A percentile compares a stretch with the other conserved stretches of the same genome.
Evolutionary conservation across 805 yeast genomes (phyloP).

Genomic region (Scheffersomyces stipitis): DNA sequence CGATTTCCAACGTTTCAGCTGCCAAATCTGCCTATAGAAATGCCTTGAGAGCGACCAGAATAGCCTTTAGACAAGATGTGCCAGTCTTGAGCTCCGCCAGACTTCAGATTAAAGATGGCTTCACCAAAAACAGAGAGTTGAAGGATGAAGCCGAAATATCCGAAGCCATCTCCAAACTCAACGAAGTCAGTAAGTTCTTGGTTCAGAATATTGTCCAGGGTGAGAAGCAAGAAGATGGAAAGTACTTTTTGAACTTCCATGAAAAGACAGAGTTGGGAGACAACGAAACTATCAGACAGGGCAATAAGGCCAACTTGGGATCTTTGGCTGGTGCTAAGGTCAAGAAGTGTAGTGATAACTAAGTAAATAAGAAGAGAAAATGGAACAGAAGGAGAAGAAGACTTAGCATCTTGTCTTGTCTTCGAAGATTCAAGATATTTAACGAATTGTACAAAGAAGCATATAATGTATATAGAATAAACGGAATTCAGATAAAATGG

Average conservation of each 20-base stretch:
- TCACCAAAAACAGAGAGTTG: constrained; percentile 29
- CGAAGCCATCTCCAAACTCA: constrained; percentile 53
- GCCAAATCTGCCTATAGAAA: constrained; percentile 53
- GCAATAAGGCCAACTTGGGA: constrained; percentile 43
- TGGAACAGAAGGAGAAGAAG: background rate
- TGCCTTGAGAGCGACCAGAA: constrained; percentile 63
- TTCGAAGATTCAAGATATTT: too few species aligned
- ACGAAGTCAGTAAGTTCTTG: constrained; percentile 71
- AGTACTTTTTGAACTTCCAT: constrained; percentile 67
- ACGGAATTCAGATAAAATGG: too few species aligned
- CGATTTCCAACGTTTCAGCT: too few species aligned
- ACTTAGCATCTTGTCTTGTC: background rate
- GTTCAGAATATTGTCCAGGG: constrained; percentile 88
- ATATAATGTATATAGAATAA: too few species aligned
- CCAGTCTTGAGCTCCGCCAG: constrained; percentile 60
- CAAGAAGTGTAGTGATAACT: constrained; percentile 31
- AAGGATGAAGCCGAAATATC: constrained; percentile 13
- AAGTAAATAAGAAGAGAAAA: constrained; percentile 6
- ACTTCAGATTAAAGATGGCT: constrained; percentile 55
- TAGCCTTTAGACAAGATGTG: constrained; percentile 56
- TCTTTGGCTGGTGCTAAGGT: constrained; percentile 55
- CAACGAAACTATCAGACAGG: constrained; percentile 70
- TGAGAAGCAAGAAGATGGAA: constrained; percentile 42
- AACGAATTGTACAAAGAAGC: too few species aligned
- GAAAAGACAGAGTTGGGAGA: constrained; percentile 86